Conservation (phyloP, 352 stramenopile genomes). For the Phytophthora quininea region DNA sequence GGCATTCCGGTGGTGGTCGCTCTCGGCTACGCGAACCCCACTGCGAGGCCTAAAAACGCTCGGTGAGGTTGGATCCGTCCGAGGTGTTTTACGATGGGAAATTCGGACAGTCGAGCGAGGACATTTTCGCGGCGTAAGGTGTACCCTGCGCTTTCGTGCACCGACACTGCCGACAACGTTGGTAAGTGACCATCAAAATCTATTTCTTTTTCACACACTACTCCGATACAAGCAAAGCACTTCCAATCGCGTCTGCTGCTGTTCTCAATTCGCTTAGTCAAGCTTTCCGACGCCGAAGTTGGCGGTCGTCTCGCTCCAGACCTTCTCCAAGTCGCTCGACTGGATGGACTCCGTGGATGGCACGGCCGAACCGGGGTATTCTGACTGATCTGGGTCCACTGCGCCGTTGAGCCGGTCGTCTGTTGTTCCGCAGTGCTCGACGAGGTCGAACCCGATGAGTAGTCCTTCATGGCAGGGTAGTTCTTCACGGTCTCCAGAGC, state of each 20-base stretch:
- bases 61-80: slow-evolving; percentile 55
- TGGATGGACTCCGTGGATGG: slow-evolving; percentile 5
- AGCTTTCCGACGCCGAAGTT: slow-evolving; percentile 21
- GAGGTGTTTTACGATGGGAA: slow-evolving; percentile 89
- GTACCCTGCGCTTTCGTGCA: no score
- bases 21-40: slow-evolving; percentile 61
- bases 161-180: no score
- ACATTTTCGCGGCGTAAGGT: slow-evolving; percentile 45
- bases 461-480: slow-evolving; percentile 16
- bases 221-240: background rate
- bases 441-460: background rate
- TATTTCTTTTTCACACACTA: no score
- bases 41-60: slow-evolving; percentile 26
- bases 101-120: slow-evolving; percentile 70
- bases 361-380: background rate
- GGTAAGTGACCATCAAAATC: no score
- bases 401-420: slow-evolving; percentile 1
- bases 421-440: slow-evolving; percentile 2
- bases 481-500: slow-evolving; percentile 20
- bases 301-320: slow-evolving; percentile 9
- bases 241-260: slow-evolving; percentile 2
- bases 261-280: background rate
- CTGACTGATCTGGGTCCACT: background rate
- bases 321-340: slow-evolving; percentile 5
- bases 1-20: slow-evolving; percentile 74